Evolutionary conservation across 2,329 filamentous ascomycete genomes (phyloP).

Genomic region (Hyphodiscus sp.): DNA sequence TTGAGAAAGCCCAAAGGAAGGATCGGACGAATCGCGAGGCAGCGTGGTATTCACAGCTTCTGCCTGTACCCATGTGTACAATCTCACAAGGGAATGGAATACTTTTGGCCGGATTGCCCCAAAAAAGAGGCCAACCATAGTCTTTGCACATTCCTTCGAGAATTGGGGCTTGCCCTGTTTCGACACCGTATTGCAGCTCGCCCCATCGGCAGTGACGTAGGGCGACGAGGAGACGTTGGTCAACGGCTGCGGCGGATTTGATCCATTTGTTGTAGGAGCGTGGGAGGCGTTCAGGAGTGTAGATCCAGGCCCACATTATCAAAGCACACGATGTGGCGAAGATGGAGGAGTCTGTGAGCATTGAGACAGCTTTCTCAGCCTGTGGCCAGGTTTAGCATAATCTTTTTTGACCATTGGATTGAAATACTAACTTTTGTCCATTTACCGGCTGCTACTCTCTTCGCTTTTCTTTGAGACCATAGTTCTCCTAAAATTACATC

Average conservation of each 20-base stretch:
- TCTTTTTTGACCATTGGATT: neutral
- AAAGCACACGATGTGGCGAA: slow-evolving; percentile 67
- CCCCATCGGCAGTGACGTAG: slow-evolving; percentile 60
- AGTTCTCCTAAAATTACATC: slow-evolving; percentile 63
- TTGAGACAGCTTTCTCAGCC: slow-evolving; percentile 32
- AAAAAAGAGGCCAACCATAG: slow-evolving; percentile 59
- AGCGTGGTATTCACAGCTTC: slow-evolving; percentile 70
- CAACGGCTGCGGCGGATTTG: slow-evolving; percentile 66
- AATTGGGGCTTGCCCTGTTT: slow-evolving; percentile 63
- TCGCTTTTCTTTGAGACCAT: slow-evolving; percentile 48
- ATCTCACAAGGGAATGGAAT: slow-evolving; percentile 76
- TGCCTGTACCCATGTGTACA: slow-evolving; percentile 72
- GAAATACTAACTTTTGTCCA: slow-evolving; percentile 40
- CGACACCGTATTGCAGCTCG: slow-evolving; percentile 63
- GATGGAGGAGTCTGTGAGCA: slow-evolving; percentile 56
- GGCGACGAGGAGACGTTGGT: slow-evolving; percentile 66
- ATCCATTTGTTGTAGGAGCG: slow-evolving; percentile 78
- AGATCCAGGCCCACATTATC: slow-evolving; percentile 90
- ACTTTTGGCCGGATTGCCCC: slow-evolving; percentile 64
- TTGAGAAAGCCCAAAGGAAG: slow-evolving; percentile 68
- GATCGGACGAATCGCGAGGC: slow-evolving; percentile 59
- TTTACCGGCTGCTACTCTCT: slow-evolving; percentile 37
- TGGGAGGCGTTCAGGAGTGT: slow-evolving; percentile 63
- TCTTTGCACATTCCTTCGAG: slow-evolving; percentile 68
- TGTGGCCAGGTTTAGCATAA: slow-evolving; percentile 4